Conservation (phyloP, 2,329 filamentous ascomycete genomes). For the Pestalotiopsis sp. region DNA sequence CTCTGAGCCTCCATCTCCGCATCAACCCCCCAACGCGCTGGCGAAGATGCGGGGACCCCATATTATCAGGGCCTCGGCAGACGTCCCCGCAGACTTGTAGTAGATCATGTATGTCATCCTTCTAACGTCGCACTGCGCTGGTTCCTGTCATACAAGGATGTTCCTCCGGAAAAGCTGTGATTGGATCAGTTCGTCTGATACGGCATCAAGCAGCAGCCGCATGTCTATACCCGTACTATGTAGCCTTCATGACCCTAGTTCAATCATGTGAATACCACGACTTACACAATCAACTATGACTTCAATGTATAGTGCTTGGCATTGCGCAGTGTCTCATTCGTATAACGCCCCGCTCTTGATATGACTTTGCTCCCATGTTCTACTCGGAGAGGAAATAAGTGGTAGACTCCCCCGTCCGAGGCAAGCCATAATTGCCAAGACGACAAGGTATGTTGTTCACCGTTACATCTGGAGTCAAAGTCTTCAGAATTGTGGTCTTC, state of each 20-base stretch:
- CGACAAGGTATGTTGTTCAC: background rate
- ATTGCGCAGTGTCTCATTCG: background rate
- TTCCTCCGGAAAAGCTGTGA: background rate
- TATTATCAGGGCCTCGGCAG: background rate
- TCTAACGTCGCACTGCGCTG: background rate
- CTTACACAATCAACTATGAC: background rate
- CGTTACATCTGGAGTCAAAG: background rate
- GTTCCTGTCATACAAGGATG: background rate
- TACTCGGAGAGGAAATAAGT: background rate
- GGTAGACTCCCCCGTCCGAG: background rate
- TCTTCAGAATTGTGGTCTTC: background rate
- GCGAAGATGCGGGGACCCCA: background rate
- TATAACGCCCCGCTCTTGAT: background rate
- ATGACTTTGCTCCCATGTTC: too few species aligned
- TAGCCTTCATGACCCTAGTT: background rate
- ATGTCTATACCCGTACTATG: background rate
- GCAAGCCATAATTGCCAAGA: background rate
- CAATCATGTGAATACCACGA: background rate
- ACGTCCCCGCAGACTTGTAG: background rate
- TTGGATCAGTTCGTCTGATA: background rate
- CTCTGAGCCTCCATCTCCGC: background rate
- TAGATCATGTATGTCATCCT: background rate
- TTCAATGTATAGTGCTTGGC: too few species aligned
- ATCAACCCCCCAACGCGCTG: background rate
- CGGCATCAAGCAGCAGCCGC: background rate